Base-by-base conservation (phyloP, 345 rosid genomes). In the Aquilaria yunnanensis region DNA sequence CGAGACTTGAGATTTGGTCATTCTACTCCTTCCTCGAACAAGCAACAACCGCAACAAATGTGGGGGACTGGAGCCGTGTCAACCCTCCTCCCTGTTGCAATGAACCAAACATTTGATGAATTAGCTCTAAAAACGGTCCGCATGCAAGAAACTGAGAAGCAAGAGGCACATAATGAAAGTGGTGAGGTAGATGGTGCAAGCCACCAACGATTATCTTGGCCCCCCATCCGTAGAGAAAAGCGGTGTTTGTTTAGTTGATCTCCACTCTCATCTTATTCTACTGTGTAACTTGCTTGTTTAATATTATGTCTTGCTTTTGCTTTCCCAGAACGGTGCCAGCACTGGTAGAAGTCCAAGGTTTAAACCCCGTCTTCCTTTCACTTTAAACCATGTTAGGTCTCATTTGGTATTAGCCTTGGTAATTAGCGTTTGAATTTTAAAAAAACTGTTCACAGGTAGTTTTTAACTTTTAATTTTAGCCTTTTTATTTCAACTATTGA, bases 191-290 rank as follows among this genome's bases (percentile, higher is more conserved):
- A 90, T 59, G 81, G 74, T 54, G 57, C 74, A 9, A 69, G 75
- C 74, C 77, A 77, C 61, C 68, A 96, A 70, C 83, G 97, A 79
- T 70, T 94, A 71, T 90, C 97, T 37, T 91, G 97, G 96, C n/a
- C 96, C 99, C 66, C 88, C 92, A 2, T 81, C 85, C 2, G 72
- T 87, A 65, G 82, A 83, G 64, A 58, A 57, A 51, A 66, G 45
- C 12, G 63, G 63, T 57, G 12, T 58, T 41, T 66, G 51, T 16
- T 16, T 16, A 16, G 23, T 5, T 37, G 7, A 37, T 16, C 23
- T 16, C 23, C 23, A 16, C 23, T 16, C 23, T 16, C 23, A 16
- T 16, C 23, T 16, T 16, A 16, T 16, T 16, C 23, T 16, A 16
- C 23, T 16, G 23, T 16, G 23, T 16, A 16, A 16, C 23, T 16